Evolutionary conservation across 2,329 filamentous ascomycete species (phyloP).

Genomic region (Calycina herbarum): DNA sequence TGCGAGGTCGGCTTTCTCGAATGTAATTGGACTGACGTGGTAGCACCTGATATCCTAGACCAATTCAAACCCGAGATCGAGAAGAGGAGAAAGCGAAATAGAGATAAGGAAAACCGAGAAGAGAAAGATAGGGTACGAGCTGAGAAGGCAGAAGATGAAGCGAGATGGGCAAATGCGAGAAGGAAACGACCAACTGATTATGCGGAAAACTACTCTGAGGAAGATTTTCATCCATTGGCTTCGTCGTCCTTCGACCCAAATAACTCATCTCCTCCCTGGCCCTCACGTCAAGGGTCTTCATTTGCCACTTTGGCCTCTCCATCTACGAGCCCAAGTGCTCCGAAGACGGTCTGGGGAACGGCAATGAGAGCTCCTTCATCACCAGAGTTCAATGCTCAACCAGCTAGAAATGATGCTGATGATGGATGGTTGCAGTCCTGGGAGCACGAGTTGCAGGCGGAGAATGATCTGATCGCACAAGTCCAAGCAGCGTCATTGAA

Average conservation of each 20-base stretch:
- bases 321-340: constrained; percentile 75
- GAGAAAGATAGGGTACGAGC: constrained; percentile 69
- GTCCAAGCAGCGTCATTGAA: constrained; percentile 54
- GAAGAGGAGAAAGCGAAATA: constrained; percentile 60
- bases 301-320: constrained; percentile 73
- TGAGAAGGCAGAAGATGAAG: constrained; percentile 67
- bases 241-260: constrained; percentile 48
- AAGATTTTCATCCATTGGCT: constrained; percentile 66
- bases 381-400: constrained; percentile 49
- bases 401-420: constrained; percentile 44
- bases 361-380: constrained; percentile 60
- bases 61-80: constrained; percentile 65
- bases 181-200: constrained; percentile 54
- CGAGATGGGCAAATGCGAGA: constrained; percentile 59
- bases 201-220: constrained; percentile 48
- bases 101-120: constrained; percentile 67
- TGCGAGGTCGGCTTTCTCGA: constrained; percentile 73
- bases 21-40: constrained; percentile 74
- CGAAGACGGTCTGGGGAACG: constrained; percentile 92
- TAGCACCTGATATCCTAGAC: constrained; percentile 59
- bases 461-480: constrained; percentile 54
- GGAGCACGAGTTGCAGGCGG: constrained; percentile 71
- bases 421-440: constrained; percentile 87
- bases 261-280: constrained; percentile 49
- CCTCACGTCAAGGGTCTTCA: constrained; percentile 57